Evolutionary conservation across 2,329 filamentous ascomycete species (phyloP).

Genomic region (Pseudopithomyces maydicus): DNA sequence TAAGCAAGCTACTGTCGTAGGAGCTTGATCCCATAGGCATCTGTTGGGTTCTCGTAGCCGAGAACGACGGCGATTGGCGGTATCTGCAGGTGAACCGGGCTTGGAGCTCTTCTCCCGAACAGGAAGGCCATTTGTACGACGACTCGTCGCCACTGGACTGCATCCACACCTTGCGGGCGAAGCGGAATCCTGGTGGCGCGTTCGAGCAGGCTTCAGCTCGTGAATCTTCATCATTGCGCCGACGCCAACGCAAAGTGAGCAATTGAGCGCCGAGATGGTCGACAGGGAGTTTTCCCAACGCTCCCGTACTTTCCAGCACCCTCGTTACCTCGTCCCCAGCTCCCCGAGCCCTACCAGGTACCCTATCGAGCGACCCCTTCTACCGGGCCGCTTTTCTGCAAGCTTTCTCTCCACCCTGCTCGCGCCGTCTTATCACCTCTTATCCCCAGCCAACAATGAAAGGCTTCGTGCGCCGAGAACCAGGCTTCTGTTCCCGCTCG

Average conservation of each 20-base stretch:
- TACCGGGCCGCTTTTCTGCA: no score
- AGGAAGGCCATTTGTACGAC: neutral
- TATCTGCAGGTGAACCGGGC: conserved; percentile 1
- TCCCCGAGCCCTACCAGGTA: no score
- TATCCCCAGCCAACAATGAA: no score
- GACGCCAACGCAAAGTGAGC: neutral
- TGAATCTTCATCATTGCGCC: neutral
- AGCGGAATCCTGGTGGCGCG: neutral
- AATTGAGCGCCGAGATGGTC: neutral
- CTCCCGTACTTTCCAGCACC: neutral
- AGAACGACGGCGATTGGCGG: neutral
- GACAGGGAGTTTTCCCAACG: no score
- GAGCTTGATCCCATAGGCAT: neutral
- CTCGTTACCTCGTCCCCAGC: no score
- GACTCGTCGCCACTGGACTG: neutral
- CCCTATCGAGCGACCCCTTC: no score
- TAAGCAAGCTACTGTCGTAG: neutral
- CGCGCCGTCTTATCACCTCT: no score
- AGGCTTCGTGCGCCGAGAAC: no score
- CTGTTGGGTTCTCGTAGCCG: neutral
- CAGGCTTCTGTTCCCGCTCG: neutral
- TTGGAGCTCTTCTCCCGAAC: neutral
- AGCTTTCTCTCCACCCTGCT: no score
- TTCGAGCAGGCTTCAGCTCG: neutral
- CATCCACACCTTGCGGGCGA: neutral